Evolutionary conservation across 2,329 filamentous ascomycete genomes (phyloP), one percentile per base, ranked within the genome.

Genomic region (Leptographium lundbergii): DNA sequence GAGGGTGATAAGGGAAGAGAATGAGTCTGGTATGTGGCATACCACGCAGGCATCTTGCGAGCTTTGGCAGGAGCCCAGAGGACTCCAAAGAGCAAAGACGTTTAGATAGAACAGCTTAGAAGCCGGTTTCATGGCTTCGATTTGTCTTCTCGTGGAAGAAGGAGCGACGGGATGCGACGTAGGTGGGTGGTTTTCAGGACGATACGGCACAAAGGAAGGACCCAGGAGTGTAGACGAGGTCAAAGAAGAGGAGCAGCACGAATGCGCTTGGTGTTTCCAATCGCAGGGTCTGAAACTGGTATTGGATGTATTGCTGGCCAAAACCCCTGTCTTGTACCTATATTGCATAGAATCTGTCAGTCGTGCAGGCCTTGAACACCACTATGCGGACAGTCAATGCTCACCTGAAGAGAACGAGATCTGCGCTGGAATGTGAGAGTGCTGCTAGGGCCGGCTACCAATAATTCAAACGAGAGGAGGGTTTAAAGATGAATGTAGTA

Each of bases 51-150:
- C 75, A 69, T 78, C 75, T 66, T 76, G 70, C 61, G 70, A 66
- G 59, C 65, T 69, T 63, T 73, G 69, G 68, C 80, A 82, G 65
- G 71, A 72, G 27, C 72, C 75, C 51, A 75, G 71, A 51, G 74
- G 67, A 42, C 73, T 74, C 78, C 77, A 82, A 60, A 82, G 76
- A 61, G 79, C 72, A 69, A 83, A 81, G 60, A 82, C 68, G 36
- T 76, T 76, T 62, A 83, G 74, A 66, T 77, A 82, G 66, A 83
- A 81, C 57, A 80, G 70, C 65, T 75, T 77, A 64, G 75, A 73
- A 47, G 78, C 79, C 65, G 78, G 71, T 68, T 73, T 79, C 80
- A 82, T 82, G 63, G 61, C 66, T 65, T 27, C 25, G 10, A 45
- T 36, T 36, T 50, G 29, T 50, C 51, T 54, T 51, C 55, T 42